These are phyloP conservation scores for Claviceps quebecensis DNA, from an alignment of 2,329 filamentous ascomycete species.

Conservation along the genomic window DNA sequence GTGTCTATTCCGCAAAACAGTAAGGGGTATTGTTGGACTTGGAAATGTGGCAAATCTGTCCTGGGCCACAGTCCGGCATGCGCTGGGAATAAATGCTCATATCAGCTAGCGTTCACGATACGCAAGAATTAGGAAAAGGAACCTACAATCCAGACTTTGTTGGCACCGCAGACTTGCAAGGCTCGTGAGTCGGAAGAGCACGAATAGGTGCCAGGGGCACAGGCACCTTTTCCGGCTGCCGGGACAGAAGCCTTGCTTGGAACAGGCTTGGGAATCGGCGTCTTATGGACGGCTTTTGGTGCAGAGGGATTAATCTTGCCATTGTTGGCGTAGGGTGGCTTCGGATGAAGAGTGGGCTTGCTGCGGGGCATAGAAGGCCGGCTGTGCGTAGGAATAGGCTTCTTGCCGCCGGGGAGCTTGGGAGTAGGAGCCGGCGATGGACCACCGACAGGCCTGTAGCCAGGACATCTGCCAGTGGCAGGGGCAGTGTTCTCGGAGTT, in stretches of 20 bases:
- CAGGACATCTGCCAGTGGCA: constrained; percentile 20
- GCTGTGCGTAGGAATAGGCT: neutral
- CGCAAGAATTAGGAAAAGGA: neutral
- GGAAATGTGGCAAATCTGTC: neutral
- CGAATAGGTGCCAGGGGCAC: neutral
- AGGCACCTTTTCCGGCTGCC: neutral
- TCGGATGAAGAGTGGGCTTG: neutral
- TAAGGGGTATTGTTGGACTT: constrained; percentile 2
- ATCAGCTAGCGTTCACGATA: neutral
- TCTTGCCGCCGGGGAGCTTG: neutral
- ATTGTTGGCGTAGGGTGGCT: neutral
- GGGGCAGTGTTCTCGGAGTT: constrained; percentile 21
- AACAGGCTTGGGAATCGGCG: neutral
- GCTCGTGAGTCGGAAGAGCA: neutral
- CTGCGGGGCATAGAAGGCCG: neutral
- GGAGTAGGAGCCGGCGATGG: neutral
- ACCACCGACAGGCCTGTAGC: neutral
- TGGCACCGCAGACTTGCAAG: constrained; percentile 1
- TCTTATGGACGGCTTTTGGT: neutral
- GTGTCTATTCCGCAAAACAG: neutral
- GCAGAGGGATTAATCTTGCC: neutral
- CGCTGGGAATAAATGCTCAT: neutral
- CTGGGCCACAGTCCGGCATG: neutral
- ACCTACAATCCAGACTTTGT: constrained; percentile 1
- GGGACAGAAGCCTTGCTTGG: neutral